phyloP scores from a whole-genome alignment of 2,329 filamentous ascomycete genomes.

The Curvularia hawaiiensis region DNA sequence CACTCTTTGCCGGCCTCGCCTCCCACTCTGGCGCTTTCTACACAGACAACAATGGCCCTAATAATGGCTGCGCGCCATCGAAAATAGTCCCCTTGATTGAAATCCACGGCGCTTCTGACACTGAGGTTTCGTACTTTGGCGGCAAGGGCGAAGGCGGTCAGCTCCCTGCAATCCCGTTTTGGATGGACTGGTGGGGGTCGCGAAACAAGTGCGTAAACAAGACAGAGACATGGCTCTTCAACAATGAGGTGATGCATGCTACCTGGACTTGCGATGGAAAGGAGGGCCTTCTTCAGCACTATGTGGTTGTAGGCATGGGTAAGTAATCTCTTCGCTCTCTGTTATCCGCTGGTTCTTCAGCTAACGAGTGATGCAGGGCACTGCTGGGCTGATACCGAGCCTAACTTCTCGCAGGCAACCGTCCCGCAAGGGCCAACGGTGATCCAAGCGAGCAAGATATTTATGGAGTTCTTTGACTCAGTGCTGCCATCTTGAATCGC shows the following conservation, averaged over 20 bases:
- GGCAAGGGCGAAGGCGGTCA: slow-evolving; percentile 51
- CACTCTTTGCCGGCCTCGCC: slow-evolving; percentile 54
- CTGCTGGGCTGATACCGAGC: slow-evolving; percentile 54
- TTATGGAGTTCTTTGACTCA: slow-evolving; percentile 53
- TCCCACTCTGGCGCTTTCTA: slow-evolving; percentile 55
- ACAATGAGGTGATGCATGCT: slow-evolving; percentile 51
- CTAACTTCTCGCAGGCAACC: slow-evolving; percentile 53
- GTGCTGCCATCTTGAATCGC: not conserved
- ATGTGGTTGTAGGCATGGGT: slow-evolving; percentile 53
- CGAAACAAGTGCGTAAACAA: slow-evolving; percentile 47
- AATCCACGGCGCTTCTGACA: slow-evolving; percentile 58
- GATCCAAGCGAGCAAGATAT: slow-evolving; percentile 52
- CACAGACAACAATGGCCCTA: slow-evolving; percentile 48
- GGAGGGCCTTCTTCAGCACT: slow-evolving; percentile 51
- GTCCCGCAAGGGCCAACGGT: slow-evolving; percentile 48
- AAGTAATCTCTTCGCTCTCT: slow-evolving; percentile 10
- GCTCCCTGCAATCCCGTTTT: slow-evolving; percentile 52
- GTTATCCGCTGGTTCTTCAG: not conserved
- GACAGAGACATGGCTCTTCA: slow-evolving; percentile 42
- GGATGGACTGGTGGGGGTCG: slow-evolving; percentile 51
- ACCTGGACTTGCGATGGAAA: slow-evolving; percentile 50
- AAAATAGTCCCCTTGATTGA: slow-evolving; percentile 53
- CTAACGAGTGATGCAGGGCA: slow-evolving; percentile 39
- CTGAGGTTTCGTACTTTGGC: slow-evolving; percentile 54
- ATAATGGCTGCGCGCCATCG: slow-evolving; percentile 50